phyloP scores from a whole-genome alignment of 164 flowering plant genomes.

The Macadamia tetraphylla region DNA sequence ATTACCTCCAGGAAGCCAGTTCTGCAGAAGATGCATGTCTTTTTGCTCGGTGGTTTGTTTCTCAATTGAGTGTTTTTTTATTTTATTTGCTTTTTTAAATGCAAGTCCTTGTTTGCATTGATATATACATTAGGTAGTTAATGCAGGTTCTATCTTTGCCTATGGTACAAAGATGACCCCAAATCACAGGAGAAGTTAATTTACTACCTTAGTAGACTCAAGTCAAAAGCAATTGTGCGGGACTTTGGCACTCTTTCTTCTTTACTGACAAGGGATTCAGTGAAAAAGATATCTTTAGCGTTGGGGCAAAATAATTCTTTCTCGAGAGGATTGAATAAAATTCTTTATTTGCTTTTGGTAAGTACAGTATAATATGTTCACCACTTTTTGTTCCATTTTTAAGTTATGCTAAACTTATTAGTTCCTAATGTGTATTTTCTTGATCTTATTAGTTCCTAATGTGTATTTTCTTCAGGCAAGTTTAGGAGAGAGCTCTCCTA shows the following conservation, averaged over 20 bases:
- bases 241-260: conserved; percentile 53
- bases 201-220: conserved; percentile 67
- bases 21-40: conserved; percentile 72
- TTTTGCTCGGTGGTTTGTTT: conserved; percentile 79
- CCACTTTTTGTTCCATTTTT: neutral
- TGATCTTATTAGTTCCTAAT: neutral
- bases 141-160: conserved; percentile 89
- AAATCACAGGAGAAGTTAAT: conserved; percentile 51
- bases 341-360: conserved; percentile 82
- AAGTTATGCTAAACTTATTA: neutral
- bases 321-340: conserved; percentile 93
- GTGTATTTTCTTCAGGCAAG: conserved; percentile 52
- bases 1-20: conserved; percentile 69
- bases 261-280: conserved; percentile 55
- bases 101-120: conserved; percentile 5
- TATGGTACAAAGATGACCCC: conserved; percentile 95
- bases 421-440: neutral
- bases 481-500: conserved; percentile 83
- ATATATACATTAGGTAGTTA: conserved; percentile 8
- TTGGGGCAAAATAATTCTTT: conserved; percentile 85
- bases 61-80: neutral
- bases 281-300: conserved; percentile 70
- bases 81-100: neutral
- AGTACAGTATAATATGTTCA: conserved; percentile 11
- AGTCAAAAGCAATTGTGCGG: conserved; percentile 57